Percentiles rank a stretch among this genome's conserved stretches.
Conservation (phyloP, 805 yeast species). For the Yarrowia sp. region DNA sequence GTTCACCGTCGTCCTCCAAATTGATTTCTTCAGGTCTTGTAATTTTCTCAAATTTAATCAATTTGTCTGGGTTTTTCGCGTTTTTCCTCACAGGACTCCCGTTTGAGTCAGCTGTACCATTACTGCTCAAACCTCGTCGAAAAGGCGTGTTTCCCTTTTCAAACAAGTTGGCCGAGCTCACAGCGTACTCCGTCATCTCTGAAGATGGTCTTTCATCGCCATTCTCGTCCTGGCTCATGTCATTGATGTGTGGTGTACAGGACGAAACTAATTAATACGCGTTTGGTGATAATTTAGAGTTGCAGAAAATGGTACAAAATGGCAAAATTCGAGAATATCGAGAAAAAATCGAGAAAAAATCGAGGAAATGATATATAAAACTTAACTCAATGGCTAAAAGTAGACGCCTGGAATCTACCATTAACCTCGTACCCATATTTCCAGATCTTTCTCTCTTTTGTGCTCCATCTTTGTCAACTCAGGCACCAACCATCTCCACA, state of each 20-base stretch:
- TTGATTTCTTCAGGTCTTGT: background rate
- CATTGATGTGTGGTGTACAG: background rate
- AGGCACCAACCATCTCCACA: too few species aligned
- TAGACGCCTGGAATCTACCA: too few species aligned
- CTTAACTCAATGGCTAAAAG: too few species aligned
- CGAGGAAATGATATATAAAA: too few species aligned
- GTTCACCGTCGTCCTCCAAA: background rate
- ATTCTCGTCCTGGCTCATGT: constrained; percentile 11
- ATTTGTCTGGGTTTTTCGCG: background rate
- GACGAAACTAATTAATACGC: background rate
- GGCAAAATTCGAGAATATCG: background rate
- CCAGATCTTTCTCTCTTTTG: too few species aligned
- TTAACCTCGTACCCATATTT: too few species aligned
- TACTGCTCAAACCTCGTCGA: background rate
- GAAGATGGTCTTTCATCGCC: background rate
- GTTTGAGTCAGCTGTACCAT: background rate
- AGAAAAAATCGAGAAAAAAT: too few species aligned
- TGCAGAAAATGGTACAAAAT: background rate
- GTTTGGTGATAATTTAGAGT: background rate
- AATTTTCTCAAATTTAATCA: background rate
- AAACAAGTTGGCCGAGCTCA: constrained; percentile 7
- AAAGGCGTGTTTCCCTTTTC: constrained; percentile 19
- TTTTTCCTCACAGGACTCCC: background rate
- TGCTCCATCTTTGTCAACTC: too few species aligned
- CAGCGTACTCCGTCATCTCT: background rate